These are phyloP conservation scores for Camelina hispida DNA, from an alignment of 345 rosid species.

Conservation along the genomic window DNA sequence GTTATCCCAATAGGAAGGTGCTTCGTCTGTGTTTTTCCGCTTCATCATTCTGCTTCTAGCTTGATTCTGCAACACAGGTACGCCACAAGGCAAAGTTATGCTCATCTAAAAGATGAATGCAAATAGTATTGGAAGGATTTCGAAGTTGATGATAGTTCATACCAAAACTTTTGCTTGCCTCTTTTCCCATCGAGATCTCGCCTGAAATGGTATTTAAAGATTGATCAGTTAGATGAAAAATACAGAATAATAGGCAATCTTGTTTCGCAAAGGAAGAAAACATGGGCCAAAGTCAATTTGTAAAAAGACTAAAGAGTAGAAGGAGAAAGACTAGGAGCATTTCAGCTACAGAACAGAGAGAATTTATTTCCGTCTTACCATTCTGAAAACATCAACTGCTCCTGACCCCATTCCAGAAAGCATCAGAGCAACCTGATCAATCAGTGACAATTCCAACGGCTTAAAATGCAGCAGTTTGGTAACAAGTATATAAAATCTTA, in stretches of 20 bases:
- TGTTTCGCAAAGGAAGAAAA: background rate
- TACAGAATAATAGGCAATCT: background rate
- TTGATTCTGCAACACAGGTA: constrained; percentile 56
- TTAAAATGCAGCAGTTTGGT: background rate
- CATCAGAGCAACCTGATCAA: constrained; percentile 87
- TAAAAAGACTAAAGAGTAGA: background rate
- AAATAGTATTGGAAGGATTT: constrained; percentile 10
- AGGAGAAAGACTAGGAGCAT: background rate
- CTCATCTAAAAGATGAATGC: background rate
- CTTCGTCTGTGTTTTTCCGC: constrained; percentile 55
- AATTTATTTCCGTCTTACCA: constrained; percentile 54
- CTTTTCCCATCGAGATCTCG: constrained; percentile 88
- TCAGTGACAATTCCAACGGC: constrained; percentile 28
- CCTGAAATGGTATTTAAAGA: constrained; percentile 56
- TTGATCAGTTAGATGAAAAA: constrained; percentile 12
- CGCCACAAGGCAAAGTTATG: background rate
- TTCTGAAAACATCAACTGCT: constrained; percentile 76
- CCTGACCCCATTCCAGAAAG: constrained; percentile 96
- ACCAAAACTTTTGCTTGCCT: constrained; percentile 96
- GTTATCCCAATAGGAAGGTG: constrained; percentile 70
- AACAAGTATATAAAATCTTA: background rate
- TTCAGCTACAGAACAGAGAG: background rate
- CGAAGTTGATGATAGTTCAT: constrained; percentile 34
- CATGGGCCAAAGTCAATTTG: background rate
- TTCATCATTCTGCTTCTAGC: constrained; percentile 78